phyloP scores from a whole-genome alignment of 768 basidiomycete genomes.

The Kwoniella europaea region DNA sequence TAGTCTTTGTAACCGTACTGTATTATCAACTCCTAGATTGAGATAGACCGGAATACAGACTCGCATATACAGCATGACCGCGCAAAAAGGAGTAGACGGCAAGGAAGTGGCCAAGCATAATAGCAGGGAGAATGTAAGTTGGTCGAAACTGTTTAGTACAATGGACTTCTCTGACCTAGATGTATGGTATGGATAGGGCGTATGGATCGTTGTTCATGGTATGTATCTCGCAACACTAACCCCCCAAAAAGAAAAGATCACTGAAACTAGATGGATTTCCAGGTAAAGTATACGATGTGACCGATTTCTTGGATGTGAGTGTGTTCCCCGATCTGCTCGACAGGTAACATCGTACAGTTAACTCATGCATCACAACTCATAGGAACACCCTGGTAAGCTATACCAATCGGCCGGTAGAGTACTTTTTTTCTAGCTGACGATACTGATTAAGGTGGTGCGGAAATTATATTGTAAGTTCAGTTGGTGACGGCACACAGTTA shows the following conservation, averaged over 20 bases:
- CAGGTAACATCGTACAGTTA: neutral
- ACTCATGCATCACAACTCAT: neutral
- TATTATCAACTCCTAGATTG: neutral
- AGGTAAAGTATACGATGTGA: conserved; percentile 58
- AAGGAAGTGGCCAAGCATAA: conserved; percentile 60
- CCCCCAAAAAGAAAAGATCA: no score
- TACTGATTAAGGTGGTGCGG: conserved; percentile 68
- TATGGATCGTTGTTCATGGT: conserved; percentile 58
- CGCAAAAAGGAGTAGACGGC: conserved; percentile 46
- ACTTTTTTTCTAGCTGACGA: no score
- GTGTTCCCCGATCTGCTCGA: neutral
- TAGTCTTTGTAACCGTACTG: neutral
- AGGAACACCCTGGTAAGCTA: conserved; percentile 55
- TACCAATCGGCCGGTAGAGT: no score
- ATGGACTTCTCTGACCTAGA: neutral
- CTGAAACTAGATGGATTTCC: neutral
- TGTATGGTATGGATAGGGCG: conserved; percentile 33
- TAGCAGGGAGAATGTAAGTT: conserved; percentile 60
- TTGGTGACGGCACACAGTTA: neutral
- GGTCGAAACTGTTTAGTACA: neutral
- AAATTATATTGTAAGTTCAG: conserved; percentile 67
- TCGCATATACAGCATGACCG: conserved; percentile 26
- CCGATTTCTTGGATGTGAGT: conserved; percentile 57
- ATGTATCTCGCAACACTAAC: neutral
- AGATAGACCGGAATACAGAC: neutral